Percentiles rank a stretch among this genome's conserved stretches.
phyloP scores from a whole-genome alignment of 306 rosid species.

The Vigna unguiculata region DNA sequence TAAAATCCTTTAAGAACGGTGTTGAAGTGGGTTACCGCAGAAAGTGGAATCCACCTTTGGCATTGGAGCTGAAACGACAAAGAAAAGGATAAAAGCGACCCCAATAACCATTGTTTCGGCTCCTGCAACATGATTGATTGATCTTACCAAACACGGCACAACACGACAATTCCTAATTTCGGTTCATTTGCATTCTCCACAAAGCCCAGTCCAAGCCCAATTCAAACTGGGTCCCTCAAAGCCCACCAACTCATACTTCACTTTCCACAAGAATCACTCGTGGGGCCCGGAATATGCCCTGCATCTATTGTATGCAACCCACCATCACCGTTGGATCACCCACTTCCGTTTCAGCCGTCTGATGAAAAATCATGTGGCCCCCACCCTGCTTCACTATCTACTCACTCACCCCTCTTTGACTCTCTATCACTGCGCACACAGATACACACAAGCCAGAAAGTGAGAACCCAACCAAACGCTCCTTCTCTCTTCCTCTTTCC shows the following conservation, averaged over 20 bases:
- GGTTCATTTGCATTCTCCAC: neutral
- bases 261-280: neutral
- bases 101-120: neutral
- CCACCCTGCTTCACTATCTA: neutral
- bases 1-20: neutral
- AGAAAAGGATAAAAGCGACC: neutral
- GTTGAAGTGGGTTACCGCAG: conserved; percentile 9
- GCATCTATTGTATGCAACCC: neutral
- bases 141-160: conserved; percentile 14
- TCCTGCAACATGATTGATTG: neutral
- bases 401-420: conserved; percentile 25
- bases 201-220: conserved; percentile 29
- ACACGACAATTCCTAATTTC: conserved; percentile 11
- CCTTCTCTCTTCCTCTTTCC: conserved; percentile 12
- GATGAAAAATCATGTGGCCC: conserved; percentile 40
- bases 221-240: neutral
- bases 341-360: conserved; percentile 42
- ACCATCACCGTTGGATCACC: conserved; percentile 40
- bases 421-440: conserved; percentile 17
- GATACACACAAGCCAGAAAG: conserved; percentile 2
- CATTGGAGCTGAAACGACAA: neutral
- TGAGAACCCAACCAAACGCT: neutral
- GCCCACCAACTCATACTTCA: conserved; percentile 32
- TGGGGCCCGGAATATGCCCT: conserved; percentile 39
- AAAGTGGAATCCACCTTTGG: neutral